Percentiles rank a stretch among this genome's conserved stretches.
These are phyloP conservation scores for Lasiodiplodia sp. DNA, from an alignment of 2,329 filamentous ascomycete genomes.

Conservation along the genomic window DNA sequence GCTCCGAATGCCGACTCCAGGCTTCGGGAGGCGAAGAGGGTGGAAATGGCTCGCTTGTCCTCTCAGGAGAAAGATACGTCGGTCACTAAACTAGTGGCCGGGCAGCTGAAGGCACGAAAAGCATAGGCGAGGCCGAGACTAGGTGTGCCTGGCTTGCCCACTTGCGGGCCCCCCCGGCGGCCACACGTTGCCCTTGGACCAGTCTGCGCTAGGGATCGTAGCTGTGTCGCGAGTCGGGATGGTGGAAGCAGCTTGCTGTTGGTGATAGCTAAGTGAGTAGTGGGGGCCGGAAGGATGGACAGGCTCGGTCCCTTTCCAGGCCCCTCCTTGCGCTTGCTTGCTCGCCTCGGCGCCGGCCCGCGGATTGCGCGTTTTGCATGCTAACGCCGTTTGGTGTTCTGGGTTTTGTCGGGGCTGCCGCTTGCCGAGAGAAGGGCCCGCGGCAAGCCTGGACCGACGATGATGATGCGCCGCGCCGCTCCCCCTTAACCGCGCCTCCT, in stretches of 20 bases:
- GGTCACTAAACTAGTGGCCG: background rate
- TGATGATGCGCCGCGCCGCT: background rate
- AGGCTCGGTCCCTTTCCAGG: slow-evolving; percentile 18
- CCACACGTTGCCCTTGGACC: background rate
- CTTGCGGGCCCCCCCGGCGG: slow-evolving; percentile 2
- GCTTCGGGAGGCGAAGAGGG: background rate
- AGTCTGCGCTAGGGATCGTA: background rate
- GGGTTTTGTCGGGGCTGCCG: background rate
- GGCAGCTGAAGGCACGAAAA: background rate
- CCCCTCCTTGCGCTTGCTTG: background rate
- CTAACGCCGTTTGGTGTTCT: slow-evolving; percentile 9
- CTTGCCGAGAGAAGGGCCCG: slow-evolving; percentile 1
- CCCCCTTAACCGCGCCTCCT: slow-evolving; percentile 5
- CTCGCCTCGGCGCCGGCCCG: slow-evolving; percentile 20
- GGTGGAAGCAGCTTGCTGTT: background rate
- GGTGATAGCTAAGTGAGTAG: background rate
- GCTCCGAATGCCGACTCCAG: background rate
- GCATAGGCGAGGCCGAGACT: slow-evolving; percentile 23
- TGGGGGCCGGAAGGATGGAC: background rate
- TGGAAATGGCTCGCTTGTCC: background rate
- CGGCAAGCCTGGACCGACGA: background rate
- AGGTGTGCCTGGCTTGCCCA: slow-evolving; percentile 8
- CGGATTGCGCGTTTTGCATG: slow-evolving; percentile 21
- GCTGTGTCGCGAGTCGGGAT: background rate
- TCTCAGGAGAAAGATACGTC: slow-evolving; percentile 1